These are phyloP conservation scores for Arthonia radiata DNA, from an alignment of 495 filamentous ascomycete species.

Conservation along the genomic window DNA sequence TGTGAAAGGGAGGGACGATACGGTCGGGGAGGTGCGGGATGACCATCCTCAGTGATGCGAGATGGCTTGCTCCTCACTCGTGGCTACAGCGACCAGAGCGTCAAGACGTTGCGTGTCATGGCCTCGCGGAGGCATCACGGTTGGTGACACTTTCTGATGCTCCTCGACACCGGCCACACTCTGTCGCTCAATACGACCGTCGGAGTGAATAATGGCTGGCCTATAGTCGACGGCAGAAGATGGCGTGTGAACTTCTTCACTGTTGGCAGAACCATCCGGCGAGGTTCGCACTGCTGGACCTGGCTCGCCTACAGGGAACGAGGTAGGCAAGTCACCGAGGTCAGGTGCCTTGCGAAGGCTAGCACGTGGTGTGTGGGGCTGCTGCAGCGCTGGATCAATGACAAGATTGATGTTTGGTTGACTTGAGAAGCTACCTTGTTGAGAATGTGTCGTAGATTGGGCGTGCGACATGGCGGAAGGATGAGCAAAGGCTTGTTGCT, in stretches of 20 bases:
- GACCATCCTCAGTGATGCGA: too few relatives aligned
- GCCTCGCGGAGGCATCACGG: conserved; percentile 8
- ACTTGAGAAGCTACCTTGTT: too few relatives aligned
- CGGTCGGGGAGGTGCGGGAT: too few relatives aligned
- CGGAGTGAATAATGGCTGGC: conserved; percentile 38
- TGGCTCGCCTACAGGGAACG: conserved; percentile 4
- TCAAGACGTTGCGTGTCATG: conserved; percentile 46
- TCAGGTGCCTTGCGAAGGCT: too few relatives aligned
- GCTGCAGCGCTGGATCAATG: conserved; percentile 17
- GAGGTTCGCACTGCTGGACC: conserved; percentile 27
- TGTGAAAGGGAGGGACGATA: too few relatives aligned
- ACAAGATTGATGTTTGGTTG: conserved; percentile 41
- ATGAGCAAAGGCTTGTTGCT: too few relatives aligned
- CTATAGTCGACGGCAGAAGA: conserved; percentile 31
- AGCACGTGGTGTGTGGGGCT: too few relatives aligned
- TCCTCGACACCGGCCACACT: too few relatives aligned
- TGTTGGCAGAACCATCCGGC: conserved; percentile 48
- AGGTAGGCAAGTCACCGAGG: too few relatives aligned
- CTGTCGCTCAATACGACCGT: too few relatives aligned
- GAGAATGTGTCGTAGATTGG: too few relatives aligned
- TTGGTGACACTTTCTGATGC: conserved; percentile 19
- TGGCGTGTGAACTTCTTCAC: conserved; percentile 42
- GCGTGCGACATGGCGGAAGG: too few relatives aligned
- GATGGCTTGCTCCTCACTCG: conserved; percentile 67
- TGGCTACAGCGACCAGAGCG: conserved; percentile 72